A percentile compares a stretch with the other conserved stretches of the same genome.
Evolutionary conservation across 2,329 filamentous ascomycete genomes (phyloP).

Genomic region (Myriosclerotinia duriaeana): DNA sequence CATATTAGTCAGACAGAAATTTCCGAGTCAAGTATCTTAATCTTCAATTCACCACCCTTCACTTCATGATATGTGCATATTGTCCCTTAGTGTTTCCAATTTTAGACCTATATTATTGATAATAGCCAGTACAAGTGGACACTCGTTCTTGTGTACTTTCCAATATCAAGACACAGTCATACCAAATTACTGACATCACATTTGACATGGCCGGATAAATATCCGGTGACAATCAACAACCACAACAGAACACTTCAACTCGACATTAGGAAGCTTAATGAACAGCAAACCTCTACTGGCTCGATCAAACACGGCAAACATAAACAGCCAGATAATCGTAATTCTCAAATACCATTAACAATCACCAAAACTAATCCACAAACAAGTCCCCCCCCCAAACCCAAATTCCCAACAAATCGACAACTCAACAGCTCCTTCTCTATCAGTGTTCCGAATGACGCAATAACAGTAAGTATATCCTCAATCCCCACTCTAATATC

Average conservation of each 20-base stretch:
- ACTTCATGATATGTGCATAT: not conserved
- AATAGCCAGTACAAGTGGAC: not conserved
- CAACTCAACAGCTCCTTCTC: constrained; percentile 11
- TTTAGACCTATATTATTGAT: not conserved
- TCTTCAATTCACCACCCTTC: not conserved
- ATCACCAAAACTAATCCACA: not conserved
- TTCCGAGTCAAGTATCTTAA: not conserved
- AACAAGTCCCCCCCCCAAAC: not conserved
- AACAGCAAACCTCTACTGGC: not conserved
- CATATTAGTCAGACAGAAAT: too few species aligned
- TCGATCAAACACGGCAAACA: not conserved
- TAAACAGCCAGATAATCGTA: not conserved
- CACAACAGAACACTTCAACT: not conserved
- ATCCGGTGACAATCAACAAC: not conserved
- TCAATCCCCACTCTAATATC: constrained; percentile 9
- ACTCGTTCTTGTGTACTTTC: not conserved
- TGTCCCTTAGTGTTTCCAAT: not conserved
- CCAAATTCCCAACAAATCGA: not conserved
- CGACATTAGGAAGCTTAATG: not conserved
- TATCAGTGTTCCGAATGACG: not conserved
- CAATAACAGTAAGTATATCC: not conserved
- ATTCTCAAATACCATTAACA: not conserved
- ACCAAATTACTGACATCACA: not conserved
- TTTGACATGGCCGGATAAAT: not conserved
- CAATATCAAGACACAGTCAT: not conserved